Evolutionary conservation across 257 asterid genomes (phyloP).

Genomic region (Primulina huaijiensis): DNA sequence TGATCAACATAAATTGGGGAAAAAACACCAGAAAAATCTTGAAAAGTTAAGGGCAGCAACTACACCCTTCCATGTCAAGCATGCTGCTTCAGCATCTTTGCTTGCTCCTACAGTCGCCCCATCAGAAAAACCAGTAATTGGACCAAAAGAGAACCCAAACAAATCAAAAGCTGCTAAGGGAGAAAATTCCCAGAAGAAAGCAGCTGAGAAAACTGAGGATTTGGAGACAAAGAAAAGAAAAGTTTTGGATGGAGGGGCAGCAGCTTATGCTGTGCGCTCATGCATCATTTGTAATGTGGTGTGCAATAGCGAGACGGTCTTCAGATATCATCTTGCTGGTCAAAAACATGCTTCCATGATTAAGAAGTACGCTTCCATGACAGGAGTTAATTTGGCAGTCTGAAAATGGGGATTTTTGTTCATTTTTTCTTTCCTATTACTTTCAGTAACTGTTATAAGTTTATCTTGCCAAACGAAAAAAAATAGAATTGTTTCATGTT

Average conservation of each 20-base stretch:
- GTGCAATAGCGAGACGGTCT: conserved; percentile 71
- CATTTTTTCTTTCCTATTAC: conserved; percentile 5
- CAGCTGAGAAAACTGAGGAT: conserved; percentile 37
- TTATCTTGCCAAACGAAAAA: neutral
- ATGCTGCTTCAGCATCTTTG: neutral
- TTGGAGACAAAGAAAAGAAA: conserved; percentile 57
- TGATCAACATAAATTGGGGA: conserved; percentile 58
- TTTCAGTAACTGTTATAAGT: neutral
- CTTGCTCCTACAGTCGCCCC: neutral
- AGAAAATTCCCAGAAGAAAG: conserved; percentile 39
- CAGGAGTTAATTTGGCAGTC: conserved; percentile 33
- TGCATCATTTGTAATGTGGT: conserved; percentile 68
- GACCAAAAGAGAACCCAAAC: conserved; percentile 50
- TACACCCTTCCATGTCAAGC: conserved; percentile 1
- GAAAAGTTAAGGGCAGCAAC: conserved; percentile 36
- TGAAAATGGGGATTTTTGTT: conserved; percentile 26
- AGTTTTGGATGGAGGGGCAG: conserved; percentile 69
- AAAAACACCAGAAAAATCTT: conserved; percentile 60
- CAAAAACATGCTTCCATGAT: conserved; percentile 59
- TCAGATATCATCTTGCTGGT: conserved; percentile 56
- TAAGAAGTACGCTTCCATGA: conserved; percentile 35
- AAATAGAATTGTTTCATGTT: neutral
- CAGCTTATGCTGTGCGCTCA: conserved; percentile 42
- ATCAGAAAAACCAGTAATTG: conserved; percentile 31
- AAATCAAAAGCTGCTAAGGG: conserved; percentile 25